Conservation (phyloP, 2,329 filamentous ascomycete genomes). For the Fusarium illudens region DNA sequence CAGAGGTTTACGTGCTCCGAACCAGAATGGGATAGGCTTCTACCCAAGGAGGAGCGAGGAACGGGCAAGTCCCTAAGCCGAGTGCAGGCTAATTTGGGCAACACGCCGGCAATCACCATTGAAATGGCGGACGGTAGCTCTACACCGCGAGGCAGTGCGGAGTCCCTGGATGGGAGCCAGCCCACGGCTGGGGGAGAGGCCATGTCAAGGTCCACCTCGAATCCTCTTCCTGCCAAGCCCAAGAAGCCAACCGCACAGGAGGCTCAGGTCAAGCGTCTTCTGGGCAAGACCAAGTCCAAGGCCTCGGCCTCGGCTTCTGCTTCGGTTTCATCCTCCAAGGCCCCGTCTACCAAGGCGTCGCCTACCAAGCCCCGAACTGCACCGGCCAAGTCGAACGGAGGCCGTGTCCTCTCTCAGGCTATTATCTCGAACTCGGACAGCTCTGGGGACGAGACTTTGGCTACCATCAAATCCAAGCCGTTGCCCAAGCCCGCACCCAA, state of each 20-base stretch:
- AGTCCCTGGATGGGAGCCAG: slow-evolving; percentile 43
- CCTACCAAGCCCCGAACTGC: slow-evolving; percentile 53
- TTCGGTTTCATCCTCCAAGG: slow-evolving; percentile 32
- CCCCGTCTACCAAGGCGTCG: slow-evolving; percentile 47
- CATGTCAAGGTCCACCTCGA: slow-evolving; percentile 61
- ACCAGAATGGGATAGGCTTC: slow-evolving; percentile 68
- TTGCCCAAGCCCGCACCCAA: slow-evolving; percentile 35
- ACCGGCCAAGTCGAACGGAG: slow-evolving; percentile 49
- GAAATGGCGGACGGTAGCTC: slow-evolving; percentile 60
- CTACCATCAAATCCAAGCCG: slow-evolving; percentile 45
- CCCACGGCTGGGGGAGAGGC: slow-evolving; percentile 49
- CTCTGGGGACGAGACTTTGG: slow-evolving; percentile 58
- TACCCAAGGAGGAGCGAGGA: slow-evolving; percentile 65
- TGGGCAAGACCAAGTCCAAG: slow-evolving; percentile 51
- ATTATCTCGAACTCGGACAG: slow-evolving; percentile 66
- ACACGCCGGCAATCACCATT: slow-evolving; percentile 58
- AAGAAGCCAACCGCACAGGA: slow-evolving; percentile 66
- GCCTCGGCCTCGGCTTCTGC: slow-evolving; percentile 38
- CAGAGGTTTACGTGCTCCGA: slow-evolving; percentile 64
- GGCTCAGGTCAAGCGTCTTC: slow-evolving; percentile 64
- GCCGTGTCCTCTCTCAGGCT: slow-evolving; percentile 62
- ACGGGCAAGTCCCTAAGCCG: slow-evolving; percentile 68
- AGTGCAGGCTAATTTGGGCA: slow-evolving; percentile 66
- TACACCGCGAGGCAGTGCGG: slow-evolving; percentile 51
- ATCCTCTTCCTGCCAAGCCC: slow-evolving; percentile 59